phyloP scores from a whole-genome alignment of 306 rosid genomes.

The Trifolium dubium region DNA sequence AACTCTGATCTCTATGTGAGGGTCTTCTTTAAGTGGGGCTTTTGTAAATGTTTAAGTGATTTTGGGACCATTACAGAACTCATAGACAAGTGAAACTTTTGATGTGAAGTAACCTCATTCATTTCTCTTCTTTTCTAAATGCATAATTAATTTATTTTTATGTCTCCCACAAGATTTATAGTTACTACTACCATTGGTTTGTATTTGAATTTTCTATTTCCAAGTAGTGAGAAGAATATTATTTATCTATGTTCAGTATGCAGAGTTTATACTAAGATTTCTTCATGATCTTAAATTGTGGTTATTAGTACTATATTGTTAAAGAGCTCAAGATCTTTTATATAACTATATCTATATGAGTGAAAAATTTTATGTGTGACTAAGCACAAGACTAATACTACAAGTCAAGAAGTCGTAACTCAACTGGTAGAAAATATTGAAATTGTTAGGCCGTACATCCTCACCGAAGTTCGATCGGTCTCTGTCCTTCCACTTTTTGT shows the following conservation, averaged over 20 bases:
- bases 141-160: background rate
- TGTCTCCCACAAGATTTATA: slow-evolving; percentile 2
- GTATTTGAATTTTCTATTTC: background rate
- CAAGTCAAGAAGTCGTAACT: too few species aligned
- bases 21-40: slow-evolving; percentile 5
- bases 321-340: background rate
- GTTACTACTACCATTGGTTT: background rate
- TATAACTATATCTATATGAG: background rate
- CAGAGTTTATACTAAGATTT: background rate
- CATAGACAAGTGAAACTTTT: slow-evolving; percentile 11
- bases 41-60: background rate
- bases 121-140: background rate
- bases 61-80: slow-evolving; percentile 38
- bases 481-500: too few species aligned
- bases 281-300: background rate
- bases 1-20: slow-evolving; percentile 32
- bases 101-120: slow-evolving; percentile 27
- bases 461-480: too few species aligned
- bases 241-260: background rate
- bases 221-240: background rate
- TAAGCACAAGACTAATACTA: too few species aligned
- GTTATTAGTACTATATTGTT: background rate
- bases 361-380: too few species aligned
- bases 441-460: too few species aligned
- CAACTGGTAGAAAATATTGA: too few species aligned